Evolutionary conservation across 345 rosid genomes (phyloP).

Genomic region (Turnera subulata): DNA sequence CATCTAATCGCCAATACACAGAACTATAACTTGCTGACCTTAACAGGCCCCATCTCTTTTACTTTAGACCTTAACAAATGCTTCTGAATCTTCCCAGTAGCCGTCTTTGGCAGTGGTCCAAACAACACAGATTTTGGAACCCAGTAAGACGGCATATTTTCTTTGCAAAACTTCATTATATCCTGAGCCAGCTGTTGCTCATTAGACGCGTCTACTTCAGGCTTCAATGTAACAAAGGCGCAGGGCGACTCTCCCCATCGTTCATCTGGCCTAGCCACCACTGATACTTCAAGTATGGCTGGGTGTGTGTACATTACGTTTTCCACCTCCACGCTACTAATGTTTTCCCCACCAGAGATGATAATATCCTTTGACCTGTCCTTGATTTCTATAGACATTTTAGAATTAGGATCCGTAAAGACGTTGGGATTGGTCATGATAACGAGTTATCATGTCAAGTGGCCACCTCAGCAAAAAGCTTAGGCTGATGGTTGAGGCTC

Average conservation of each 20-base stretch:
- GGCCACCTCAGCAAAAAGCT: no score
- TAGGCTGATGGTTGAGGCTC: no score
- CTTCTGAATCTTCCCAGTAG: conserved; percentile 93
- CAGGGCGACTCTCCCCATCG: conserved; percentile 92
- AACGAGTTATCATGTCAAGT: no score
- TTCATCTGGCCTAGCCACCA: conserved; percentile 83
- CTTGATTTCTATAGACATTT: conserved; percentile 75
- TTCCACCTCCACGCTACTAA: conserved; percentile 82
- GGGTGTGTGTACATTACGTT: conserved; percentile 68
- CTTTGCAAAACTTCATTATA: conserved; percentile 56
- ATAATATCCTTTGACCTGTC: conserved; percentile 90
- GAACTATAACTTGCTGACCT: conserved; percentile 53
- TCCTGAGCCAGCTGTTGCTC: conserved; percentile 49
- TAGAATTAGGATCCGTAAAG: no score
- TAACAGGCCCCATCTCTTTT: conserved; percentile 67
- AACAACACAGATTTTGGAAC: conserved; percentile 81
- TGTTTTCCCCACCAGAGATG: conserved; percentile 94
- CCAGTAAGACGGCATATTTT: conserved; percentile 77
- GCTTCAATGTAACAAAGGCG: conserved; percentile 73
- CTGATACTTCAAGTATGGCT: conserved; percentile 73
- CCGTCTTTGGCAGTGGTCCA: conserved; percentile 84
- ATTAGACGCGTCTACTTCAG: conserved; percentile 35
- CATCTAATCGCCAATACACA: background rate
- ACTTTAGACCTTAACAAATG: conserved; percentile 70
- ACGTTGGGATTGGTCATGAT: no score